phyloP scores from a whole-genome alignment of 768 basidiomycete species.

The Rhodotorula toruloides region DNA sequence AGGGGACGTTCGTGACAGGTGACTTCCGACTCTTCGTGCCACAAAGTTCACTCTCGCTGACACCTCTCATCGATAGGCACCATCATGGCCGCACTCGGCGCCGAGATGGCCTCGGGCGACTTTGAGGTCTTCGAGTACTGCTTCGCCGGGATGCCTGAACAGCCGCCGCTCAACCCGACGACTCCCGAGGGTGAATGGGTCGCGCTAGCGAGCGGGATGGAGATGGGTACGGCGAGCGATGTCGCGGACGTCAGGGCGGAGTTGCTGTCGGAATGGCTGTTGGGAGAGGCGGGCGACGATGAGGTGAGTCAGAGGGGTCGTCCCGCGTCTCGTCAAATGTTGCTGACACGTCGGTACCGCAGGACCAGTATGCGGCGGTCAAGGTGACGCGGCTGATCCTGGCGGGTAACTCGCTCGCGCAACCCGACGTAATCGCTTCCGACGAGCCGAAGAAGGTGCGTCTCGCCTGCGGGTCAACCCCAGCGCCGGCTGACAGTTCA shows the following conservation, averaged over 20 bases:
- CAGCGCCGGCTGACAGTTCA: not conserved
- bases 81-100: slow-evolving; percentile 80
- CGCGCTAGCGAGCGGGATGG: slow-evolving; percentile 77
- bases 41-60: not conserved
- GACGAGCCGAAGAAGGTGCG: slow-evolving; percentile 44
- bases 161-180: slow-evolving; percentile 43
- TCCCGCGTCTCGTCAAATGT: not conserved
- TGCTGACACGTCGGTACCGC: not conserved
- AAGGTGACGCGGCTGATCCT: slow-evolving; percentile 79
- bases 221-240: slow-evolving; percentile 58
- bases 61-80: slow-evolving; percentile 53
- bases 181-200: slow-evolving; percentile 64
- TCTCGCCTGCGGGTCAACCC: not conserved
- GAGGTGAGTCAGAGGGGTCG: slow-evolving; percentile 44
- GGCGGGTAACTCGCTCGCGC: slow-evolving; percentile 76
- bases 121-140: slow-evolving; percentile 91
- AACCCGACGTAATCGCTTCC: slow-evolving; percentile 49
- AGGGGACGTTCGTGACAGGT: slow-evolving; percentile 34
- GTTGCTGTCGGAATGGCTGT: slow-evolving; percentile 82
- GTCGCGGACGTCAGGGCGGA: slow-evolving; percentile 62
- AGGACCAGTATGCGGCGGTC: slow-evolving; percentile 61
- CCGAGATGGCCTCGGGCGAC: slow-evolving; percentile 80
- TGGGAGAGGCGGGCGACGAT: slow-evolving; percentile 70
- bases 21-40: not conserved
- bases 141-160: slow-evolving; percentile 73